phyloP scores from a whole-genome alignment of 495 filamentous ascomycete species.

The Podospora appendiculata region DNA sequence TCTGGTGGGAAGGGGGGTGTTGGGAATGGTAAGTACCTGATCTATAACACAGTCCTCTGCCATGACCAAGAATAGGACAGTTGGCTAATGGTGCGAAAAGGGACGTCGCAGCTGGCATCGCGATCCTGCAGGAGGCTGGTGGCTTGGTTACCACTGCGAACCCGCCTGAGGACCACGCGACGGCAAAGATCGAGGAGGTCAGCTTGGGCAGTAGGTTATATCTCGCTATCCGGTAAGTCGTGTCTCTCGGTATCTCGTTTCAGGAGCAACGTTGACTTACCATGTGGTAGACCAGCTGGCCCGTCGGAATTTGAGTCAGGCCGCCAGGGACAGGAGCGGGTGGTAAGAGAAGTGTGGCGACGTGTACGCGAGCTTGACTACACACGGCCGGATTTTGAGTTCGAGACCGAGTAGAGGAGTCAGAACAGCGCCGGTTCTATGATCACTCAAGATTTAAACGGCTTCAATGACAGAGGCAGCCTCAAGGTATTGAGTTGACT shows the following conservation, averaged over 20 bases:
- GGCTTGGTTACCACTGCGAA: slow-evolving; percentile 61
- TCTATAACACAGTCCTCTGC: background rate
- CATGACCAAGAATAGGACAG: background rate
- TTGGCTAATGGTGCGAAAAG: slow-evolving; percentile 7
- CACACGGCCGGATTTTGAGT: slow-evolving; percentile 33
- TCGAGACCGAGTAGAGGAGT: too few species aligned
- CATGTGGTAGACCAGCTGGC: slow-evolving; percentile 48
- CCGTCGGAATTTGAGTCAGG: slow-evolving; percentile 51
- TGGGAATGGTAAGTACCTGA: slow-evolving; percentile 56
- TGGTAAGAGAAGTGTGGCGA: slow-evolving; percentile 61
- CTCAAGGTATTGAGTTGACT: too few species aligned
- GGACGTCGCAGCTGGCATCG: slow-evolving; percentile 79
- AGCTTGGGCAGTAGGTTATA: slow-evolving; percentile 56
- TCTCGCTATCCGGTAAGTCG: slow-evolving; percentile 50
- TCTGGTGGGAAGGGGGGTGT: slow-evolving; percentile 81
- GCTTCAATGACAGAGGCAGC: too few species aligned
- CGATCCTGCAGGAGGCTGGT: slow-evolving; percentile 67
- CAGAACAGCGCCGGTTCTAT: too few species aligned
- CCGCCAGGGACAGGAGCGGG: slow-evolving; percentile 54
- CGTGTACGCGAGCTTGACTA: slow-evolving; percentile 56
- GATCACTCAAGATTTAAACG: too few species aligned
- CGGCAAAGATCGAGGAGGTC: slow-evolving; percentile 47
- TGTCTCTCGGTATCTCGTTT: background rate
- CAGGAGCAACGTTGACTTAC: background rate
- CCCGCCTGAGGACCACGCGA: slow-evolving; percentile 47